Percentiles rank a stretch among this genome's conserved stretches.
These are phyloP conservation scores for Grosmannia huntii DNA, from an alignment of 2,329 filamentous ascomycete genomes.

Conservation along the genomic window DNA sequence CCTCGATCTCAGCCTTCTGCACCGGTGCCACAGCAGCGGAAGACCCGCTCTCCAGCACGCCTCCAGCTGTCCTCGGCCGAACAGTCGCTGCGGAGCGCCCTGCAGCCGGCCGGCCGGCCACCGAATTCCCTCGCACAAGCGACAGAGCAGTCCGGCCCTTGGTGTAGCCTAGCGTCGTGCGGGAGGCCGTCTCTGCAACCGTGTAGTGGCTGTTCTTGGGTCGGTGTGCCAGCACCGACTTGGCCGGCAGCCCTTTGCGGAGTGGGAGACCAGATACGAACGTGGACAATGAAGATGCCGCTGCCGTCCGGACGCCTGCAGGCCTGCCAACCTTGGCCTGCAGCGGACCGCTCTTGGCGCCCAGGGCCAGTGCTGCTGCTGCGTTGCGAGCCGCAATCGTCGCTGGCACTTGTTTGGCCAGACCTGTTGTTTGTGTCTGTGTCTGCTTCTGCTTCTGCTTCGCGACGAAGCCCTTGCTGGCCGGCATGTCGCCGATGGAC, in stretches of 20 bases:
- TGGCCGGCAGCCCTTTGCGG: constrained; percentile 2
- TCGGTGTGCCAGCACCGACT: constrained; percentile 4
- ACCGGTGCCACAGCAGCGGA: background rate
- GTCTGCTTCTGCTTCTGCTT: constrained; percentile 8
- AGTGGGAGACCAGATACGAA: constrained; percentile 8
- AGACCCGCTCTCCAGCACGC: background rate
- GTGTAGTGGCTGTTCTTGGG: constrained; percentile 3
- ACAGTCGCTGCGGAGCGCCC: background rate
- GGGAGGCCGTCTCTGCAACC: constrained; percentile 53
- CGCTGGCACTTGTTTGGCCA: constrained; percentile 21
- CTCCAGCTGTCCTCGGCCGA: background rate
- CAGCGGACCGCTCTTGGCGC: constrained; percentile 12
- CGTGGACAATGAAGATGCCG: background rate
- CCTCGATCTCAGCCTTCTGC: background rate
- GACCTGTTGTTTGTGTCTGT: background rate
- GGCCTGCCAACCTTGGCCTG: constrained; percentile 7
- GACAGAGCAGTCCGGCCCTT: constrained; percentile 53
- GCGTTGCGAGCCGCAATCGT: constrained; percentile 43
- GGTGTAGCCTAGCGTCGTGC: constrained; percentile 74
- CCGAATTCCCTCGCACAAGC: constrained; percentile 24
- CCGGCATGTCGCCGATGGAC: constrained; percentile 42
- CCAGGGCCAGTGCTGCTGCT: constrained; percentile 37
- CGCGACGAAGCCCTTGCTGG: constrained; percentile 26
- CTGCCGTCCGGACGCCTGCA: constrained; percentile 11
- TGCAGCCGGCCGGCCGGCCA: constrained; percentile 19